Evolutionary conservation across 768 basidiomycete species (phyloP), one percentile per base, ranked within the genome.

Genomic region (Tricholoma saponaceum): DNA sequence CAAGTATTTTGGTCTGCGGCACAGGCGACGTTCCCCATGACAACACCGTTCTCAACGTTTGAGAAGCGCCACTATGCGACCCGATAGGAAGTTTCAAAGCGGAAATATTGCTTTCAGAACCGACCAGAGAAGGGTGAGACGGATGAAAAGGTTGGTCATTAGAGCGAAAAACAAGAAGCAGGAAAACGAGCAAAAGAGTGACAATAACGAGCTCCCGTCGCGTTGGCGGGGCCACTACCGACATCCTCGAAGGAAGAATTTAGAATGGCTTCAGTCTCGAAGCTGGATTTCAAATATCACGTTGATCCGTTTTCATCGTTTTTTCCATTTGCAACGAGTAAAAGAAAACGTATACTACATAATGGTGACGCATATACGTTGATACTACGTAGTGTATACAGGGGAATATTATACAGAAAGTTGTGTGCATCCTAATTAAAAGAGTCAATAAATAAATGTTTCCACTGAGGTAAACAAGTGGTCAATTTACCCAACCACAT

Each of bases 1-100:
- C 80, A 2, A 93, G 71, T 2, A 95, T 75, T 51, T 80, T 79
- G 5, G 94, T 92, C 44, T 78, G 66, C 1, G 85, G 85, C 5
- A 86, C 71, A 23, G 59, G 60, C 0, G 63, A 67, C 5, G 64
- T 50, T 1, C 63, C 56, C 81, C 80, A 83, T 1, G 74, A 69
- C 22, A 81, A 55, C n/a, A 69, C 69, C 16, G 69, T 70, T 28
- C 66, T 59, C 46, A 64, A 60, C 7, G 26, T 35, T 30, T 61
- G 64, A 22, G 62, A 58, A 14, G 49, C 49, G 13, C 53, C 55
- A 26, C 41, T 56, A 49, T 50, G 58, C 33, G 52, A 35, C 20
- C 58, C 37, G 32, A 49, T 60, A 44, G 55, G 30, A 44, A 35
- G 47, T 41, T 60, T 52, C n/a, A n/a, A n/a, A 53, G 51, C 35